phyloP scores from a whole-genome alignment of 305 asterid genomes.

The Fraxinus floribunda region DNA sequence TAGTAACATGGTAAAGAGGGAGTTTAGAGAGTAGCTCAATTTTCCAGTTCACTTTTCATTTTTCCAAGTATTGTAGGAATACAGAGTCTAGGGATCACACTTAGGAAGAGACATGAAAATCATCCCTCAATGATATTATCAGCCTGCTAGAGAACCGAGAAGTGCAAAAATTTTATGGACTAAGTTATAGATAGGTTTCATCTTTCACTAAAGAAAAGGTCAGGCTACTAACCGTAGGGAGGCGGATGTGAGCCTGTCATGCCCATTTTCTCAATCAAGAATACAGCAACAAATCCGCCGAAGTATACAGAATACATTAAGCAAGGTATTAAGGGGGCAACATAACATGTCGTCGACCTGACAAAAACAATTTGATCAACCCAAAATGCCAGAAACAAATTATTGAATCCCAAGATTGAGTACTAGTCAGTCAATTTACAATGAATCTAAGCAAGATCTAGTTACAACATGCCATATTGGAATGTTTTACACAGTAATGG shows the following conservation, averaged over 20 bases:
- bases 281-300: constrained; percentile 78
- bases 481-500: constrained; percentile 11
- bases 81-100: neutral
- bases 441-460: constrained; percentile 13
- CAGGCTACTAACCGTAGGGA: constrained; percentile 76
- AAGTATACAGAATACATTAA: constrained; percentile 69
- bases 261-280: constrained; percentile 96
- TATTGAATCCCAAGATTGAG: constrained; percentile 15
- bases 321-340: constrained; percentile 73
- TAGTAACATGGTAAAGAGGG: constrained; percentile 5
- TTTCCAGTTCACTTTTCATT: neutral
- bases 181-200: constrained; percentile 8
- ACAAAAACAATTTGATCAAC: constrained; percentile 31
- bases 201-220: constrained; percentile 14
- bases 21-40: neutral
- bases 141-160: constrained; percentile 7
- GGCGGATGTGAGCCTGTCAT: constrained; percentile 91
- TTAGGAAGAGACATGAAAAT: neutral
- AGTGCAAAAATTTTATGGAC: constrained; percentile 4
- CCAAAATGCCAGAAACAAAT: constrained; percentile 16
- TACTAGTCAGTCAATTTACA: constrained; percentile 1
- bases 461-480: neutral
- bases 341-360: constrained; percentile 86
- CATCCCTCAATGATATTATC: neutral
- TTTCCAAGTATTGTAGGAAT: neutral